Base-by-base conservation (phyloP, 1,284 basidiomycete genomes). In the Pascua guehoae region DNA sequence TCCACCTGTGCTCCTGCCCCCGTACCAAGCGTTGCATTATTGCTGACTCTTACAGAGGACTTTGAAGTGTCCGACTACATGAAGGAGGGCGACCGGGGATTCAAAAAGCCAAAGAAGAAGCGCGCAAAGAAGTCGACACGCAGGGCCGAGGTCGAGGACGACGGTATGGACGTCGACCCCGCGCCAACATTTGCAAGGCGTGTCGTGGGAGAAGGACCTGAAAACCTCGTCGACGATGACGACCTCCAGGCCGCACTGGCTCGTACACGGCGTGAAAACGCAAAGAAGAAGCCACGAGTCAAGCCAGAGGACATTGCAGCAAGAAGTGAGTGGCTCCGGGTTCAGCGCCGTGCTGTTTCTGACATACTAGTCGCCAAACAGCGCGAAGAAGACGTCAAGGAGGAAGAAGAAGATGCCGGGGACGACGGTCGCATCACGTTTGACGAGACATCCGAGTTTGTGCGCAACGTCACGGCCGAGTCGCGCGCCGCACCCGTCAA, bases 381-480 rank as follows among this genome's bases (percentile, higher is more conserved):
- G 54, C 51, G 87, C 64, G 62, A 67, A 47, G 79, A 79, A 2
- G 79, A 75, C 16, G 78, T 81, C 37, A 71, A 79, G 12, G 80
- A 84, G 32, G 53, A 58, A 54, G 86, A 86, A 57, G 77, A 82
- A 9, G 87, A 86, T 59, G 85, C 85, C 2, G 83, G 81, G 17
- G 83, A 83, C 32, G 79, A 79, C 49, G 81, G 80, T 17, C 84
- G 86, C 17, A 81, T 99, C 39, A 89, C 88, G 0, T 94, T 99
- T 60, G 95, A 98, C 72, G 93, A 97, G 67, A 98, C 96, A 0
- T 91, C 91, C 15, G 94, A 98, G 73, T 99, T 99, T 67, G 90
- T 98, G 24, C 86, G 93, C 14, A 87, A 89, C 42, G 91, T 99
- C 63, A 85, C 86, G 0, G 83, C 74, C 14, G 71, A 78, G 45